These are phyloP conservation scores for Penicillium sp. DNA, from an alignment of 2,329 filamentous ascomycete genomes.

Conservation along the genomic window DNA sequence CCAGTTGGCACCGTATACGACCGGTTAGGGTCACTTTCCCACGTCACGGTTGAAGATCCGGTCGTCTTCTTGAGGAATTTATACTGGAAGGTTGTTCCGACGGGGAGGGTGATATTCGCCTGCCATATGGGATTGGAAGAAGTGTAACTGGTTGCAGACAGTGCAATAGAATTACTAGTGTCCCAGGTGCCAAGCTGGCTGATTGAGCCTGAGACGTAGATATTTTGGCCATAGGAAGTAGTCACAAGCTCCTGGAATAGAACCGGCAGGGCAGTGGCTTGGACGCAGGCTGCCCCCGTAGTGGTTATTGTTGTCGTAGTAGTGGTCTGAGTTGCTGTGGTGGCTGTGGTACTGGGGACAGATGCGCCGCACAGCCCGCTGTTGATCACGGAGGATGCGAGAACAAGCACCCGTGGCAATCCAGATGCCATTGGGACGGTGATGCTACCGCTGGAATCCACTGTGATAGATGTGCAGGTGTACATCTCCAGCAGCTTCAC, in stretches of 20 bases:
- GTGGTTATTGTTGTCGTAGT: neutral
- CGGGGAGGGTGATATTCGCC: constrained; percentile 54
- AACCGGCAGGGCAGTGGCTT: constrained; percentile 53
- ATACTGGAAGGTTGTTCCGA: constrained; percentile 61
- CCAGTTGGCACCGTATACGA: constrained; percentile 42
- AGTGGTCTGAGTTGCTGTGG: constrained; percentile 7
- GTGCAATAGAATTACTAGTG: constrained; percentile 52
- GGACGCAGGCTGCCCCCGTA: constrained; percentile 18
- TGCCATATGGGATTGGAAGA: constrained; percentile 62
- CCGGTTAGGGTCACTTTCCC: constrained; percentile 62
- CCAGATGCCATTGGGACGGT: constrained; percentile 46
- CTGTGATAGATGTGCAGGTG: constrained; percentile 45
- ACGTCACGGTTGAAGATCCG: constrained; percentile 52
- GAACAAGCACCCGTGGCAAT: constrained; percentile 40
- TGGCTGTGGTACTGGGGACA: constrained; percentile 1
- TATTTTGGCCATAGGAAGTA: constrained; percentile 62
- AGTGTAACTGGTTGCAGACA: constrained; percentile 62
- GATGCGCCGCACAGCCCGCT: constrained; percentile 16
- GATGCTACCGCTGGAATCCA: constrained; percentile 47
- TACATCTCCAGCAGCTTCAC: constrained; percentile 29
- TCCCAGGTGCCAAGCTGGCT: constrained; percentile 64
- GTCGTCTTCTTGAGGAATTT: constrained; percentile 64
- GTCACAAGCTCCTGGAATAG: constrained; percentile 61
- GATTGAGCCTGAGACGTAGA: constrained; percentile 64
- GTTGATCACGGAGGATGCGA: constrained; percentile 11